phyloP scores from a whole-genome alignment of 129 eudicot species.

The Chrysanthemum lavandulifolium region DNA sequence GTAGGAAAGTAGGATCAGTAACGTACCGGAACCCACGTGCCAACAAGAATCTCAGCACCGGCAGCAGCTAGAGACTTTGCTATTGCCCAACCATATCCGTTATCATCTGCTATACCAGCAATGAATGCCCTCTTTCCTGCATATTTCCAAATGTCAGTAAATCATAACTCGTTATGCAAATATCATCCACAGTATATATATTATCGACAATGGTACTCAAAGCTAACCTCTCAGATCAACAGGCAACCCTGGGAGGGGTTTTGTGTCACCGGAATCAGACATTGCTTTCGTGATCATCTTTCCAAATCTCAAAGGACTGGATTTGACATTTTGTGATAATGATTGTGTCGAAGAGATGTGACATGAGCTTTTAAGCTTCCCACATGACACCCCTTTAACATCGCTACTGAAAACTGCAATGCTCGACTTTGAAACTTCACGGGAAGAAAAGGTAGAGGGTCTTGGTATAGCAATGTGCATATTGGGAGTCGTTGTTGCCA shows the following conservation, averaged over 20 bases:
- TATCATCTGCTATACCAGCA: conserved; percentile 96
- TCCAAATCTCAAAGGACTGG: conserved; percentile 17
- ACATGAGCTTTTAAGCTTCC: conserved; percentile 9
- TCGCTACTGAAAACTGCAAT: conserved; percentile 10
- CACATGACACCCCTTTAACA: background rate
- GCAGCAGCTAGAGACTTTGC: conserved; percentile 97
- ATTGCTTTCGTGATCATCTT: conserved; percentile 9
- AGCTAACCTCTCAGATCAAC: conserved; percentile 15
- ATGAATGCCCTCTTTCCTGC: conserved; percentile 92
- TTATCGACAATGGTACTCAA: background rate
- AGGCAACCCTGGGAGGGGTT: conserved; percentile 18
- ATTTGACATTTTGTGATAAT: conserved; percentile 14
- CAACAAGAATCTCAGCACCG: conserved; percentile 94
- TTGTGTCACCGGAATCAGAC: conserved; percentile 8
- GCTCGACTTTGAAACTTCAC: conserved; percentile 13
- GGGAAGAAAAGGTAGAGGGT: conserved; percentile 5
- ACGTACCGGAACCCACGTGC: conserved; percentile 81
- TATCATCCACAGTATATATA: background rate
- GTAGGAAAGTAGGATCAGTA: background rate
- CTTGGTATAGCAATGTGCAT: conserved; percentile 15
- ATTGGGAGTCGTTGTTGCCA: conserved; percentile 15
- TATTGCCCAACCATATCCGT: conserved; percentile 97
- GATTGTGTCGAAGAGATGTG: background rate
- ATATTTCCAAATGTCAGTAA: background rate
- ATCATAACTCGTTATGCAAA: background rate